phyloP scores from a whole-genome alignment of 257 asterid genomes.

The Buddleja alternifolia region DNA sequence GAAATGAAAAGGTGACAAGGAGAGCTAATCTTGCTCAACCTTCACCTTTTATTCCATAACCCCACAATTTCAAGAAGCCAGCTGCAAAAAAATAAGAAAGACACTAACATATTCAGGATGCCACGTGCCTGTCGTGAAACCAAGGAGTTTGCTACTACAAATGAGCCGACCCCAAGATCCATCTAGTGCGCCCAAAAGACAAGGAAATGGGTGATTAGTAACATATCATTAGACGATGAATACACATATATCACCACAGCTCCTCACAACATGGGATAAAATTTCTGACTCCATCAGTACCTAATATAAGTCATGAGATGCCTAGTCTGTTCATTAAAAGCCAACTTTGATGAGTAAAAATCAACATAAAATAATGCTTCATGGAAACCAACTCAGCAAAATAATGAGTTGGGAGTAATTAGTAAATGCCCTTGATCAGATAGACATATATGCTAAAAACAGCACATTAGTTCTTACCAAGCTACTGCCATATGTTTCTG shows the following conservation, averaged over 20 bases:
- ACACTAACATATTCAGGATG: constrained; percentile 57
- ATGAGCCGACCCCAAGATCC: constrained; percentile 97
- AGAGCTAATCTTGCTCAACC: too few relatives aligned
- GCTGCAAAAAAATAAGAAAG: constrained; percentile 23
- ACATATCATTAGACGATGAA: neutral
- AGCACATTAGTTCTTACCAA: constrained; percentile 56
- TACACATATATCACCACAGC: constrained; percentile 4
- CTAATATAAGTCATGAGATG: constrained; percentile 8
- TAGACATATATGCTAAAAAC: constrained; percentile 2
- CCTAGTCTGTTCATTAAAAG: constrained; percentile 3
- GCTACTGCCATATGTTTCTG: constrained; percentile 93
- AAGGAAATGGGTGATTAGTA: constrained; percentile 25
- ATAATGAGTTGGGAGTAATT: neutral
- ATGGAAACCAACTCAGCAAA: neutral
- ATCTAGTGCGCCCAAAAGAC: constrained; percentile 54
- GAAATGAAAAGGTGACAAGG: too few relatives aligned
- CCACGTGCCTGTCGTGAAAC: constrained; percentile 93
- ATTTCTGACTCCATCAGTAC: neutral
- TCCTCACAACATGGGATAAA: constrained; percentile 9
- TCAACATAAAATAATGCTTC: neutral
- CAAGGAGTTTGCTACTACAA: constrained; percentile 83
- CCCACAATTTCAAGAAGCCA: too few relatives aligned
- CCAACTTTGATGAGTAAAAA: neutral
- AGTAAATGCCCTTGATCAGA: constrained; percentile 15
- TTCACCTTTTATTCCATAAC: neutral